phyloP scores from a whole-genome alignment of 2,329 filamentous ascomycete species.

The Xylaria arbuscula region DNA sequence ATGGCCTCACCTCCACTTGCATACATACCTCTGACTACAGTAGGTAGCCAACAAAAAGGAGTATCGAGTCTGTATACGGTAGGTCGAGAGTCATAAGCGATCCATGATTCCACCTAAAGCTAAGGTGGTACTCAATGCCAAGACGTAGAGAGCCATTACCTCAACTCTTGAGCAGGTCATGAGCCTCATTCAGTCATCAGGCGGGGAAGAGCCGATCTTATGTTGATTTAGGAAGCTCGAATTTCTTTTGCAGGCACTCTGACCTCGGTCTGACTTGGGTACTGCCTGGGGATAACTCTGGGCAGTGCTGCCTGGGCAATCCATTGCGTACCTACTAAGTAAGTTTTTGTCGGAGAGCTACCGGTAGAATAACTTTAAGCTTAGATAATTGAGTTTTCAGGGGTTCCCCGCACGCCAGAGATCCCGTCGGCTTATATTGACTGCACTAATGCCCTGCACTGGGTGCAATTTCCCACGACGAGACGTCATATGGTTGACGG shows the following conservation, averaged over 20 bases:
- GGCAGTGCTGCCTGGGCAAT: too few relatives aligned
- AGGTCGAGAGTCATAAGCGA: slow-evolving; percentile 13
- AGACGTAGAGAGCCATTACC: slow-evolving; percentile 27
- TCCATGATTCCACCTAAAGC: neutral
- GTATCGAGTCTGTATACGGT: neutral
- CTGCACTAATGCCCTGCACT: slow-evolving; percentile 11
- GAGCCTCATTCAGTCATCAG: slow-evolving; percentile 31
- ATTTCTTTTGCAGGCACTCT: neutral
- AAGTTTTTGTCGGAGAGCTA: too few relatives aligned
- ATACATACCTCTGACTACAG: neutral
- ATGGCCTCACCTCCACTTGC: neutral
- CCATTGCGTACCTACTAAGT: too few relatives aligned
- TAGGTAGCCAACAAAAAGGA: neutral
- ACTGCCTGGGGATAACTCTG: too few relatives aligned
- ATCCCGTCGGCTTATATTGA: slow-evolving; percentile 27
- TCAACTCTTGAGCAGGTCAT: slow-evolving; percentile 33
- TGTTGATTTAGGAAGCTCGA: slow-evolving; percentile 36
- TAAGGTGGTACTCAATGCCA: slow-evolving; percentile 18
- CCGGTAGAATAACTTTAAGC: neutral
- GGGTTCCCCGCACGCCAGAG: slow-evolving; percentile 37
- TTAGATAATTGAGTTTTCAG: slow-evolving; percentile 7
- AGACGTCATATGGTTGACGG: slow-evolving; percentile 32
- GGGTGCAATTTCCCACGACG: slow-evolving; percentile 31
- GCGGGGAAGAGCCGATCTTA: slow-evolving; percentile 31
- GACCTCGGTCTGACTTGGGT: slow-evolving; percentile 9